A percentile compares a stretch with the other conserved stretches of the same genome.
phyloP scores from a whole-genome alignment of 106 monocot genomes.

The Phalaenopsis aphrodite region DNA sequence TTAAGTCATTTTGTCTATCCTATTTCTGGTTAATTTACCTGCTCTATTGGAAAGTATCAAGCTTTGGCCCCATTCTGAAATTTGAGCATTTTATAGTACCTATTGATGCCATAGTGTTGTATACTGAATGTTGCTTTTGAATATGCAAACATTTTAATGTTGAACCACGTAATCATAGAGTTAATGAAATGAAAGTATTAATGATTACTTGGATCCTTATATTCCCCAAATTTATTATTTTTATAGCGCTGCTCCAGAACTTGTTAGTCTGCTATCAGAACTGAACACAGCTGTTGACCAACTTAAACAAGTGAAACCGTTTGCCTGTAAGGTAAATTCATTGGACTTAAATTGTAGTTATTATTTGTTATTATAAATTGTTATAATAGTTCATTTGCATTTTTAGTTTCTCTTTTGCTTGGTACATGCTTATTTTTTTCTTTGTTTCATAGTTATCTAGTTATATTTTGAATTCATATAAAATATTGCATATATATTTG shows the following conservation, averaged over 20 bases:
- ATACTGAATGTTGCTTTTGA: background rate
- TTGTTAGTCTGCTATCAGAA: constrained; percentile 80
- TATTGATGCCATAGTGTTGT: background rate
- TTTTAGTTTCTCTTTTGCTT: background rate
- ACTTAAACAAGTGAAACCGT: constrained; percentile 27
- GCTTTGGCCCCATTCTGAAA: background rate
- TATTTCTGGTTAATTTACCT: background rate
- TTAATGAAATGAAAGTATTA: background rate
- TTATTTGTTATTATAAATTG: background rate
- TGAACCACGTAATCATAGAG: background rate
- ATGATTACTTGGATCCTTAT: background rate
- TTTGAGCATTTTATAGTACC: background rate
- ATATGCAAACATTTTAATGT: background rate
- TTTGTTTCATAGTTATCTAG: background rate
- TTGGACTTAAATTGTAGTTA: background rate
- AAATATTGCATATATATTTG: background rate
- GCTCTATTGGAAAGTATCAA: background rate
- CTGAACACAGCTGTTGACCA: constrained; percentile 48
- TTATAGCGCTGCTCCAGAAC: constrained; percentile 85
- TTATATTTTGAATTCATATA: background rate
- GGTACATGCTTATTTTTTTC: background rate
- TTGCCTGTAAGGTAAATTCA: constrained; percentile 40
- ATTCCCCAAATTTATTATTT: background rate
- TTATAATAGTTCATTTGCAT: background rate
- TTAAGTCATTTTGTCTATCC: background rate